Evolutionary conservation across 345 rosid genomes (phyloP), one percentile per base, ranked within the genome.

Genomic region (Salix caprea): DNA sequence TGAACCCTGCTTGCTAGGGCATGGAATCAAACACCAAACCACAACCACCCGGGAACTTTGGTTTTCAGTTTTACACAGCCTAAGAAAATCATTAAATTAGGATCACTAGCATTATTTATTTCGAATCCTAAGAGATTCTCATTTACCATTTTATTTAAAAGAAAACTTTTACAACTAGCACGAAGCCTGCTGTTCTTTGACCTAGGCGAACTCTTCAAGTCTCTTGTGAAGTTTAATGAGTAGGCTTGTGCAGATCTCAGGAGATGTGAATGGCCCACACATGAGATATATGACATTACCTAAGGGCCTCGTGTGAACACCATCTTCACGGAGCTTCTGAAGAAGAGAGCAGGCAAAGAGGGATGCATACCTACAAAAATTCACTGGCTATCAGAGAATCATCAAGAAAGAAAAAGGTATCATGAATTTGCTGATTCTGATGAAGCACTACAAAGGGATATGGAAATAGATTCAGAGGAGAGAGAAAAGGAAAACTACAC

Each of bases 261-360:
- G 90, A 52, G 92, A 74, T 14, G 97, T 89, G 76, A 93, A 92
- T 70, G 99, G 98, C 1, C 96, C 93, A 71, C 93, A 93, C 91
- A 96, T 89, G 79, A 96, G 87, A 79, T 96, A 96, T 18, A 96
- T 83, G 24, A 93, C 96, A 82, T 91, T 91, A 46, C 99, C 99
- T 26, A 96, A 87, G 66, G 98, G 97, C 65, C 97, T 88, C 86
- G 73, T 80, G 89, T 90, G 89, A 70, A 96, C 76, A 9, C 96
- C 95, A 66, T 91, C 99, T 74, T 86, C 88, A 0, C 90, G 87
- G 76, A 93, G 95, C 89, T 86, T 84, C 81, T 73, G 81, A 65
- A 96, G 72, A 67, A 96, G 97, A 32, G 93, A 82, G 54, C 84
- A 84, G 30, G 96, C 89, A 30, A 86, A 89, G 7, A 87, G 61